phyloP scores from a whole-genome alignment of 164 flowering plant genomes.

The Warburgia ugandensis region DNA sequence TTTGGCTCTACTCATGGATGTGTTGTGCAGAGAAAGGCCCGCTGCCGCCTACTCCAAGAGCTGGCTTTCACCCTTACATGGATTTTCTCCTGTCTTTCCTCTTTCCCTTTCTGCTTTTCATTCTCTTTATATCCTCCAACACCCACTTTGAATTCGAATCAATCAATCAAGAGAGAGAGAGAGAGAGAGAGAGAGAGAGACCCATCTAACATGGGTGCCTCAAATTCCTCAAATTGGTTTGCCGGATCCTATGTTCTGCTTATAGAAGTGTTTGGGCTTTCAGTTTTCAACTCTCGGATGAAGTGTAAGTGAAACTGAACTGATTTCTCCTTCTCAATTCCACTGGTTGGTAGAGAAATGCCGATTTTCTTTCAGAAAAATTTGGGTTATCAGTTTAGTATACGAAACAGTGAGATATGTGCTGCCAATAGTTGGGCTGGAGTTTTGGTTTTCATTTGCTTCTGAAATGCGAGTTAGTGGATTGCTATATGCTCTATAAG shows the following conservation, averaged over 20 bases:
- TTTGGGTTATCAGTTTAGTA: no score
- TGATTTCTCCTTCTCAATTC: no score
- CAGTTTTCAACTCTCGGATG: not conserved
- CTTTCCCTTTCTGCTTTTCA: not conserved
- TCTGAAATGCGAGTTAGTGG: no score
- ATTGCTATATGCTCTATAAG: no score
- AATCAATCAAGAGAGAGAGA: not conserved
- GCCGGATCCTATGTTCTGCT: not conserved
- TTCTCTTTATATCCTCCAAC: not conserved
- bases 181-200: slow-evolving; percentile 5
- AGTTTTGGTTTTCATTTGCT: no score
- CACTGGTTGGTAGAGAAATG: no score
- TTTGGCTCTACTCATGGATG: slow-evolving; percentile 14
- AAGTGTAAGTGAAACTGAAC: no score
- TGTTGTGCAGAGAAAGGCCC: slow-evolving; percentile 1
- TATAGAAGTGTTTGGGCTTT: not conserved
- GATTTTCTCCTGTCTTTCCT: slow-evolving; percentile 13
- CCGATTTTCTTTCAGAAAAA: no score
- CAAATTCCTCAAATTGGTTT: no score
- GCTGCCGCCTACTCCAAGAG: slow-evolving; percentile 14
- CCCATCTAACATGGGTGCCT: no score
- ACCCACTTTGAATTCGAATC: slow-evolving; percentile 5
- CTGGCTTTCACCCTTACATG: slow-evolving; percentile 7
- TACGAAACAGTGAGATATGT: no score
- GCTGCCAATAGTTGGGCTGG: no score